Conservation (phyloP, 1,139 yeast genomes). For the Lipomyces yarrowii region DNA sequence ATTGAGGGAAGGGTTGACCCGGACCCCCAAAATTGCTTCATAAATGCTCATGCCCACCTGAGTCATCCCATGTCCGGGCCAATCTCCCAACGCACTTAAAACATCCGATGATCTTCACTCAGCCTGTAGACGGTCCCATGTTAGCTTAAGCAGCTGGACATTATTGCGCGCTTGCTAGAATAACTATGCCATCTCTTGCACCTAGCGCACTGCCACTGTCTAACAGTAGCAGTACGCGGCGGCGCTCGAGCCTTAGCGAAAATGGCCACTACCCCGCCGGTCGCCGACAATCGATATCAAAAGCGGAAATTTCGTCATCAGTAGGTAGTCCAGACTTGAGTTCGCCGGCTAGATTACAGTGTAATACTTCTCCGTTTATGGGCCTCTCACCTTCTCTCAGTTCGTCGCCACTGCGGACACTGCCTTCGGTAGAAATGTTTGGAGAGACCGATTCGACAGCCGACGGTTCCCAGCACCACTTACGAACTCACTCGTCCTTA, state of each 20-base stretch:
- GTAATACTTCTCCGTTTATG: not conserved
- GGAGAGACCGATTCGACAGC: not conserved
- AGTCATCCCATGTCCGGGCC: not conserved
- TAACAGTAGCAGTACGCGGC: not conserved
- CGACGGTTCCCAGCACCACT: not conserved
- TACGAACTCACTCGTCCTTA: not conserved
- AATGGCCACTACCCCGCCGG: not conserved
- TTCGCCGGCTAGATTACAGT: not conserved
- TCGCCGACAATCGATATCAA: not conserved
- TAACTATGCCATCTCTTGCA: not conserved
- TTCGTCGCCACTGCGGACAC: not conserved
- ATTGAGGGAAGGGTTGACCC: not conserved
- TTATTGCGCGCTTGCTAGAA: not conserved
- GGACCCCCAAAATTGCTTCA: not conserved
- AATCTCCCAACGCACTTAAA: not conserved
- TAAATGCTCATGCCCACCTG: not conserved
- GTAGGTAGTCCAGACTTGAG: not conserved
- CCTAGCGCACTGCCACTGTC: conserved; percentile 3
- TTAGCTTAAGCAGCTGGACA: not conserved
- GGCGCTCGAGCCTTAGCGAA: not conserved
- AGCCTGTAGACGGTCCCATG: not conserved
- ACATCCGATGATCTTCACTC: not conserved
- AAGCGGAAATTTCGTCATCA: not conserved
- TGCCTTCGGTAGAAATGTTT: not conserved
- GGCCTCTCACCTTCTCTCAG: not conserved